Conservation (phyloP, 176 grass and related monocot species). For the Oryza coarctata region DNA sequence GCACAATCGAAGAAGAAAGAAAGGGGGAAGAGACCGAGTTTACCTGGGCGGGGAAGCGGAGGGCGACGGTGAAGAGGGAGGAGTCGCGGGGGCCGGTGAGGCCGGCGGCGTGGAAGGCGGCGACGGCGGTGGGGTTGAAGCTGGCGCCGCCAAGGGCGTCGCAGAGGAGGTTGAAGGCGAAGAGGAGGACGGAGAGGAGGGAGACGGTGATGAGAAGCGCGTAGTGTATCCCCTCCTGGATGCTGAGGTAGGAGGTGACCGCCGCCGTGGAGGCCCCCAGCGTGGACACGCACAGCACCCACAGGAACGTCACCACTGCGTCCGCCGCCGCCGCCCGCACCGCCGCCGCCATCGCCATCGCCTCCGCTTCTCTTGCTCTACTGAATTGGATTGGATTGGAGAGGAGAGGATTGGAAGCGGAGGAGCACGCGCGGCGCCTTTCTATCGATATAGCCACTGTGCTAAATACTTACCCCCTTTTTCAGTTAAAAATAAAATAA, state of each 20-base stretch:
- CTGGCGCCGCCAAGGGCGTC: conserved; percentile 56
- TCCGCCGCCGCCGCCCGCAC: conserved; percentile 53
- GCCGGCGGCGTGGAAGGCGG: conserved; percentile 75
- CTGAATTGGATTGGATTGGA: not conserved
- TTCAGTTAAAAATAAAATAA: not conserved
- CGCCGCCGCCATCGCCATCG: conserved; percentile 15
- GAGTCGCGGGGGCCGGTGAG: conserved; percentile 15
- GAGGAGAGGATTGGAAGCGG: not conserved
- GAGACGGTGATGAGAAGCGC: conserved; percentile 45
- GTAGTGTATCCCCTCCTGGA: conserved; percentile 41
- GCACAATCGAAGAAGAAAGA: not conserved
- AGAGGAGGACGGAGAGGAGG: conserved; percentile 49
- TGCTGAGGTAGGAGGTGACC: conserved; percentile 34
- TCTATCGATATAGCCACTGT: not conserved
- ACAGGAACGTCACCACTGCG: conserved; percentile 62
- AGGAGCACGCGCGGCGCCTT: not conserved
- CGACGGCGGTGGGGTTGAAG: conserved; percentile 64
- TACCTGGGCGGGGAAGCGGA: conserved; percentile 82
- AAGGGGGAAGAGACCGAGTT: not conserved
- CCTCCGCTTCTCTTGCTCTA: not conserved
- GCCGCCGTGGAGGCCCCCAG: conserved; percentile 46
- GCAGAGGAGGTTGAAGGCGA: conserved; percentile 54
- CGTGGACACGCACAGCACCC: conserved; percentile 58
- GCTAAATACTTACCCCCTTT: not conserved
- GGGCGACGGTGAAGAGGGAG: conserved; percentile 60